Conservation (phyloP, 2,329 filamentous ascomycete genomes). For the Colletotrichum limetticola region DNA sequence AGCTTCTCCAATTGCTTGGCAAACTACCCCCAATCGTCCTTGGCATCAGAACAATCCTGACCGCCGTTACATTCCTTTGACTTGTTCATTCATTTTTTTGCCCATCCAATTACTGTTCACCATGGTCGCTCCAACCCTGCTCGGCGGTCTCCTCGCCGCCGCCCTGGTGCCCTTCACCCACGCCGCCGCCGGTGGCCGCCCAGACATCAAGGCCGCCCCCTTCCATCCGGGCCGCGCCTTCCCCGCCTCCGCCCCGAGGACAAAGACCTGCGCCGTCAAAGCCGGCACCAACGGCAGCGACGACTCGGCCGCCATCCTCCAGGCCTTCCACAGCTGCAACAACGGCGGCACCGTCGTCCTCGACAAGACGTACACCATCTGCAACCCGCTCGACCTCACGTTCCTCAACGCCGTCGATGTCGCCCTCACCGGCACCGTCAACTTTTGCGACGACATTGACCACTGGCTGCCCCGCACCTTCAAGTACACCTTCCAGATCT, state of each 20-base stretch:
- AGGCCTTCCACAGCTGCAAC: slow-evolving; percentile 68
- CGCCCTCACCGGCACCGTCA: slow-evolving; percentile 63
- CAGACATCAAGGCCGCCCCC: slow-evolving; percentile 36
- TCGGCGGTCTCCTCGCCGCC: slow-evolving; percentile 31
- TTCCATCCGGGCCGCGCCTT: slow-evolving; percentile 35
- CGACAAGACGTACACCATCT: slow-evolving; percentile 68
- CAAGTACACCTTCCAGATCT: slow-evolving; percentile 73
- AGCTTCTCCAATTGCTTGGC: slow-evolving; percentile 21
- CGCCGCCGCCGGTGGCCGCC: slow-evolving; percentile 24
- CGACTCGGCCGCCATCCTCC: slow-evolving; percentile 55
- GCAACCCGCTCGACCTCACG: slow-evolving; percentile 72
- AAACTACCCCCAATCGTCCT: not conserved
- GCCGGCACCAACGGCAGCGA: slow-evolving; percentile 42
- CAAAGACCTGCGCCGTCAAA: slow-evolving; percentile 41
- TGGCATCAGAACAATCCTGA: slow-evolving; percentile 5
- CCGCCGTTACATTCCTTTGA: not conserved
- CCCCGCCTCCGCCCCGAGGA: slow-evolving; percentile 36
- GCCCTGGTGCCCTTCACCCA: slow-evolving; percentile 23
- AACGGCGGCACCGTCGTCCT: slow-evolving; percentile 72
- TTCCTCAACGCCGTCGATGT: slow-evolving; percentile 73
- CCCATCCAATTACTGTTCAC: not conserved
- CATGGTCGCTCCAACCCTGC: slow-evolving; percentile 31
- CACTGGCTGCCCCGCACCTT: slow-evolving; percentile 76
- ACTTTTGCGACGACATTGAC: slow-evolving; percentile 73
- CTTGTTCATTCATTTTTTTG: not conserved